Evolutionary conservation across 352 stramenopile species (phyloP), one percentile per base, ranked within the genome.

Genomic region (Globisporangium lucens): DNA sequence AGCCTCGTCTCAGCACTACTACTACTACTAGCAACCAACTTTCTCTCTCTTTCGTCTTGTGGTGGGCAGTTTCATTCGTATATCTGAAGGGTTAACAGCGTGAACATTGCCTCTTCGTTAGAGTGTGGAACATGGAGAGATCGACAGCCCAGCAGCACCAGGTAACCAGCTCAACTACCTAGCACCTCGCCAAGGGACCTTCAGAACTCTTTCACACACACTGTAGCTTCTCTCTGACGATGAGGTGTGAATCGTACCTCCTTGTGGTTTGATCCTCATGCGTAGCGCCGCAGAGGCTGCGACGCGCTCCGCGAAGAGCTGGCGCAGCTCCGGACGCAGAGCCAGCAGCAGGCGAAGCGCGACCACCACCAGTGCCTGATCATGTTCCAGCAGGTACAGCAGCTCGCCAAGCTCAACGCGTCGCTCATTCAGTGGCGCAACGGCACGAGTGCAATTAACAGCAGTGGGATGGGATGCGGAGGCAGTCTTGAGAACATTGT

Each of bases 311-410:
- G 36, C 2, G 53, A 47, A 15, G 69, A 83, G 20, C 24, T 81
- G 12, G 35, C 30, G 36, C 22, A 68, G 20, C 59, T 83, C 5
- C 56, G 33, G 17, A 49, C 53, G 17, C 41, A 30, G 12, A 80
- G 63, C 29, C 52, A 80, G 30, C 7, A 67, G 22, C 65, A 72
- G 36, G 80, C 77, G 15, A 41, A 51, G 27, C 46, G 56, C 5
- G 80, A 88, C 41, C 72, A 80, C 24, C 56, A 76, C 10, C 69
- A 78, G 29, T 86, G 80, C 27, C 51, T 74, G 1, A 66, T 62
- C 7, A 83, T 88, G 68, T 82, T 73, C 51, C 72, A 83, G 43
- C 74, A 81, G 27, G 78, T 88, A 69, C 68, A 88, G 66, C 66
- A 70, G 29, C 69, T 88, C 29, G 77, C 74, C 36, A 64, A 57